These are phyloP conservation scores for Macaranga tanarius DNA, from an alignment of 441 rosid species.

Conservation along the genomic window DNA sequence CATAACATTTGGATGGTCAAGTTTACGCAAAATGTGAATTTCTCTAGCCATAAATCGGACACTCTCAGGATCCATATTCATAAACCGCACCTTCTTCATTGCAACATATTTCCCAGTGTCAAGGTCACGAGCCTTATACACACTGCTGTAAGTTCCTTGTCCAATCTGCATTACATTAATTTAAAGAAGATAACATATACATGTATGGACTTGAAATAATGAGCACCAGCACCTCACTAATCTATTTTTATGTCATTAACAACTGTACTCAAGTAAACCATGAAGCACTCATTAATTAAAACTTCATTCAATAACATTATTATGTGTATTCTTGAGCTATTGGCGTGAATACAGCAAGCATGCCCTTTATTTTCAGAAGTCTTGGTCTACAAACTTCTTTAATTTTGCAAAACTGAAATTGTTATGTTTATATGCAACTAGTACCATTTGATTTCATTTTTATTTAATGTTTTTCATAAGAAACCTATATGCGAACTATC, in stretches of 20 bases:
- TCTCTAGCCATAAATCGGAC: slow-evolving; percentile 98
- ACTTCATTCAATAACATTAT: neutral
- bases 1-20: slow-evolving; percentile 90
- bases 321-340: neutral
- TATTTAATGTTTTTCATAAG: too few species aligned
- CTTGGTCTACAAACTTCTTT: too few species aligned
- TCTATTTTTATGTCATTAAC: neutral
- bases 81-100: slow-evolving; percentile 90
- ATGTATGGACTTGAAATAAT: too few species aligned
- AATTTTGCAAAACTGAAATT: too few species aligned
- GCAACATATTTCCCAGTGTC: slow-evolving; percentile 76
- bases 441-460: too few species aligned
- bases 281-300: neutral
- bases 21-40: slow-evolving; percentile 71
- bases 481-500: too few species aligned
- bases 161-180: slow-evolving; percentile 61
- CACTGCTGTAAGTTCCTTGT: slow-evolving; percentile 96
- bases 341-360: too few species aligned
- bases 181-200: neutral
- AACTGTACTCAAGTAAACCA: neutral
- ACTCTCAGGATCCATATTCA: slow-evolving; percentile 91
- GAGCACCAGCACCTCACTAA: too few species aligned
- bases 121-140: slow-evolving; percentile 78
- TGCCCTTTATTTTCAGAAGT: too few species aligned
- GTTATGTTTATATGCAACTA: too few species aligned